Conservation (phyloP, 495 filamentous ascomycete genomes). For the Neurospora tetrasperma region DNA sequence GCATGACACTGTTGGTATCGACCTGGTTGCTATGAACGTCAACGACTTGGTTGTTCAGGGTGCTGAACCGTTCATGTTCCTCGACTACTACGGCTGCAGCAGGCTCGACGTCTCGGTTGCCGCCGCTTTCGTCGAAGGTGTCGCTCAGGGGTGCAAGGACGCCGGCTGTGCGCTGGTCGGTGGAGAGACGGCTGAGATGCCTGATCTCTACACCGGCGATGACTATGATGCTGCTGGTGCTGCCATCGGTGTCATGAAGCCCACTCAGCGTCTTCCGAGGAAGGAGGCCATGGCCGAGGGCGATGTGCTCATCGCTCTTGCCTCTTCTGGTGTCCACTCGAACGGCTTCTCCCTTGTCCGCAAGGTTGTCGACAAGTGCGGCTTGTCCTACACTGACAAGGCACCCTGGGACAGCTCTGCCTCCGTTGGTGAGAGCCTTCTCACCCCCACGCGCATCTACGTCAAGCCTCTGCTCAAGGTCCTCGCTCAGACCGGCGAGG, state of each 20-base stretch:
- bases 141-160: slow-evolving; percentile 72
- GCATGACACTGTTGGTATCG: slow-evolving; percentile 88
- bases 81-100: slow-evolving; percentile 91
- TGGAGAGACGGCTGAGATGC: slow-evolving; percentile 97
- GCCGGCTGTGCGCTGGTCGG: slow-evolving; percentile 84
- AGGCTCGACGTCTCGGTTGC: slow-evolving; percentile 70
- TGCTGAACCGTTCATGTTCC: slow-evolving; percentile 85
- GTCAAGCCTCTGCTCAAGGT: slow-evolving; percentile 61
- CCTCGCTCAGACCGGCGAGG: slow-evolving; percentile 28
- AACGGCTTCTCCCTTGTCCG: slow-evolving; percentile 94
- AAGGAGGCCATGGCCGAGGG: slow-evolving; percentile 65
- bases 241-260: slow-evolving; percentile 69
- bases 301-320: slow-evolving; percentile 75
- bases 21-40: slow-evolving; percentile 97
- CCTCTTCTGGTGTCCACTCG: slow-evolving; percentile 76
- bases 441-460: slow-evolving; percentile 76
- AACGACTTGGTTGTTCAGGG: slow-evolving; percentile 96
- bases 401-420: slow-evolving; percentile 57
- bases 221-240: slow-evolving; percentile 88
- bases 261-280: slow-evolving; percentile 61
- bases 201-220: slow-evolving; percentile 70
- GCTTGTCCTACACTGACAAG: slow-evolving; percentile 54
- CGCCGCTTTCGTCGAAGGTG: slow-evolving; percentile 72
- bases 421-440: slow-evolving; percentile 59
- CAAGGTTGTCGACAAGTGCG: slow-evolving; percentile 64